Evolutionary conservation across 148 eudicot species (phyloP).

Genomic region (Simmondsia chinensis): DNA sequence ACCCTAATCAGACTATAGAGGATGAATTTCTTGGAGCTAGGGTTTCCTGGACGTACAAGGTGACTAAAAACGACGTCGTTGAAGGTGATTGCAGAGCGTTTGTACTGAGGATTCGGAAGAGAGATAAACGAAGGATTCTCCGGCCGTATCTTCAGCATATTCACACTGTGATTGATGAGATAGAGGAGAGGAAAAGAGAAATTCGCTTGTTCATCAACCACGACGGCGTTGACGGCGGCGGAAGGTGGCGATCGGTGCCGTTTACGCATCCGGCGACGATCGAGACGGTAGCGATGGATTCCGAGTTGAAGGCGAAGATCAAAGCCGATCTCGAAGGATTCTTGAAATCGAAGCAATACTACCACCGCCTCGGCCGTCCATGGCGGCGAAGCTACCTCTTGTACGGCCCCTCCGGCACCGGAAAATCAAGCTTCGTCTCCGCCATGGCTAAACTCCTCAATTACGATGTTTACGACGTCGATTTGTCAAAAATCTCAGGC

Average conservation of each 20-base stretch:
- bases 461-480: slow-evolving; percentile 70
- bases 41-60: slow-evolving; percentile 41
- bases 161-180: slow-evolving; percentile 50
- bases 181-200: slow-evolving; percentile 29
- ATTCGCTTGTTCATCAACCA: slow-evolving; percentile 28
- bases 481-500: slow-evolving; percentile 34
- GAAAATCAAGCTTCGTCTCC: slow-evolving; percentile 83
- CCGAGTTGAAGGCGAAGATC: slow-evolving; percentile 50
- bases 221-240: background rate
- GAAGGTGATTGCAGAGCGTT: slow-evolving; percentile 12
- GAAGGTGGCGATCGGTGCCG: slow-evolving; percentile 53
- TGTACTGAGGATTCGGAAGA: slow-evolving; percentile 40
- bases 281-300: slow-evolving; percentile 65
- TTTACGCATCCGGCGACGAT: slow-evolving; percentile 72
- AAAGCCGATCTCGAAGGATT: slow-evolving; percentile 65
- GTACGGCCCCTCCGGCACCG: slow-evolving; percentile 95
- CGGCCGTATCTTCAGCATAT: slow-evolving; percentile 69
- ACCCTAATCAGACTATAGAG: slow-evolving; percentile 40
- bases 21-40: slow-evolving; percentile 65
- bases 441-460: slow-evolving; percentile 57
- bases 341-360: slow-evolving; percentile 54
- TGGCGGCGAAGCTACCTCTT: slow-evolving; percentile 85
- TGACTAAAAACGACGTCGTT: background rate
- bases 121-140: slow-evolving; percentile 67
- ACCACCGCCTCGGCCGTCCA: slow-evolving; percentile 69